These are phyloP conservation scores for Cucumis sativus DNA, from an alignment of 306 rosid genomes.

Conservation along the genomic window Cucumber_9930_V3 NC_026659.2:27800501-27801000, in stretches of 20 bases:
- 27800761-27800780: conserved; percentile 23
- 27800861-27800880: neutral
- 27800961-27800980: neutral
- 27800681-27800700: neutral
- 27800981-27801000: neutral
- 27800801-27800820: conserved; percentile 36
- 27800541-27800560: neutral
- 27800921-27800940: neutral
- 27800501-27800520: neutral
- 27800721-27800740: neutral
- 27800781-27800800: conserved; percentile 19
- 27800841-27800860: conserved; percentile 81
- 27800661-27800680: neutral
- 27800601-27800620: neutral
- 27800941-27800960: neutral
- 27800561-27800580: neutral
- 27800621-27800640: neutral
- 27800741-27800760: conserved; percentile 30
- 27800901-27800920: neutral
- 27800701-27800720: neutral
- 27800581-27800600: neutral
- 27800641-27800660: neutral
- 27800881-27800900: neutral
- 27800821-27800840: conserved; percentile 63
- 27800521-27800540: neutral